Base-by-base conservation (phyloP, 441 rosid genomes). In the Corymbia citriodora region DNA sequence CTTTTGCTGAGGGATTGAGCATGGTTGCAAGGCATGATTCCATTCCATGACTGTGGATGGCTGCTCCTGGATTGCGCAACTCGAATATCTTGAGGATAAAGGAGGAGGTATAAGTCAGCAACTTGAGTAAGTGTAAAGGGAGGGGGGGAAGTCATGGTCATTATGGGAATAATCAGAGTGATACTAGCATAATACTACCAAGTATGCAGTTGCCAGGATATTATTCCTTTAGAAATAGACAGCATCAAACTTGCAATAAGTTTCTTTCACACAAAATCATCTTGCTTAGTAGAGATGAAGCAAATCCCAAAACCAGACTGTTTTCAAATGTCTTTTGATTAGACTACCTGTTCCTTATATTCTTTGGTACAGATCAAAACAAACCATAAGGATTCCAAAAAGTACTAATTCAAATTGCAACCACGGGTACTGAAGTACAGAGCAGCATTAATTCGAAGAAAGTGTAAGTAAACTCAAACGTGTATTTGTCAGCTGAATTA, bases 1-100 rank as follows among this genome's bases (percentile, higher is more conserved):
- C 99, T 91, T 94, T 98, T 89, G 98, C 94, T 68, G 90, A 93
- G 31, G 99, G 99, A 90, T 97, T 94, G 82, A 98, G 91, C 99
- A 98, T 98, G 21, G 99, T 98, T 87, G 94, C 99, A 81, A 98
- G 95, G 92, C 99, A 97, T 89, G 98, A 98, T 92, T 98, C 99
- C 88, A 98, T 94, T 89, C 99, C 99, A 91, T 97, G 99, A 92
- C 99, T 97, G 93, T 98, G 99, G 94, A 97, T 97, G 91, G 97
- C 99, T 91, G 99, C 97, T 90, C 99, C 99, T 85, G 99, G 99
- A 95, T 97, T 92, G 89, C 96, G 95, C 96, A 94, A 95, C 65
- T 96, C 95, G 91, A 97, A 97, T 86, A 98, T 98, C 99, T 98
- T 92, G 83, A 92, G 92, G 85, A 88, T 91, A 45, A 45, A 31